Conservation (phyloP, 1,139 yeast species). For the Debaryomycetaceae sp. region DNA sequence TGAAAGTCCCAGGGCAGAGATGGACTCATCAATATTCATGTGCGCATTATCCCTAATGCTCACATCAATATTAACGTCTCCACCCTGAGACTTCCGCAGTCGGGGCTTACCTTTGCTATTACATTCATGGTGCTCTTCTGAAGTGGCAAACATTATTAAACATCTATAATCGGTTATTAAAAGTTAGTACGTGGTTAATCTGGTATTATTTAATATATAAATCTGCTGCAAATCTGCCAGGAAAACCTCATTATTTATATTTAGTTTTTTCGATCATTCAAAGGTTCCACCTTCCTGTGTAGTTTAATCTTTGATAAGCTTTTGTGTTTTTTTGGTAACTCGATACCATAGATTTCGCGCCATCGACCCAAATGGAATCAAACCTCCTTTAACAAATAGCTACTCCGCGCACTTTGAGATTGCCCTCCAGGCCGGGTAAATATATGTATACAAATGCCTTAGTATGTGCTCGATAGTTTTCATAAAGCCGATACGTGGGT, state of each 20-base stretch:
- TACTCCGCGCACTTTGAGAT: no score
- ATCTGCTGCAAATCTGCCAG: slow-evolving; percentile 1
- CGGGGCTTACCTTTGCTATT: slow-evolving; percentile 36
- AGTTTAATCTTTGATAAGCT: not conserved
- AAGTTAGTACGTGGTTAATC: slow-evolving; percentile 1
- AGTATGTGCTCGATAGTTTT: no score
- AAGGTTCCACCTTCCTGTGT: not conserved
- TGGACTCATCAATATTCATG: slow-evolving; percentile 1
- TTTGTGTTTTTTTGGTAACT: no score
- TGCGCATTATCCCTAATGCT: slow-evolving; percentile 1
- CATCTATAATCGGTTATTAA: slow-evolving; percentile 4
- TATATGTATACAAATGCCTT: no score
- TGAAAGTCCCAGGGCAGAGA: slow-evolving; percentile 7
- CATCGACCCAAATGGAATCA: no score
- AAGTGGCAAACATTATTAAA: slow-evolving; percentile 21
- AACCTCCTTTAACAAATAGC: no score
- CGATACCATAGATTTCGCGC: no score
- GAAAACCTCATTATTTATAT: not conserved
- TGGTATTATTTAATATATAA: not conserved
- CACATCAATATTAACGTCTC: slow-evolving; percentile 3
- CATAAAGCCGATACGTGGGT: no score
- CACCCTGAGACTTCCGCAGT: slow-evolving; percentile 44
- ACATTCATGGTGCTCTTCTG: slow-evolving; percentile 39
- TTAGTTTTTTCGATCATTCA: not conserved
- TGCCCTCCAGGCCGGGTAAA: no score